Evolutionary conservation across 441 rosid species (phyloP).

Genomic region (Capsella rubella): DNA sequence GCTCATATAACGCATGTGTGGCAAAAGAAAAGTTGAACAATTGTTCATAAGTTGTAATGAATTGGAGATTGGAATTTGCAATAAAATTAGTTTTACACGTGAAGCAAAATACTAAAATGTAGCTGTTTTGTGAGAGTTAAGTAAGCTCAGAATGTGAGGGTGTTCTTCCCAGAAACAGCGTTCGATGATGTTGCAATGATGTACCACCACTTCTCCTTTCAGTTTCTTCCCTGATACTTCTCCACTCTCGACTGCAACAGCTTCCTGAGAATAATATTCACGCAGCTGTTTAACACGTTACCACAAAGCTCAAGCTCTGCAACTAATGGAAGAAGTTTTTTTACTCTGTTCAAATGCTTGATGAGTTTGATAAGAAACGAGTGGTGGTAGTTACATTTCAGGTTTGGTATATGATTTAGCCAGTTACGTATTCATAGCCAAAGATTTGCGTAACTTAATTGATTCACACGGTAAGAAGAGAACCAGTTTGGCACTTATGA

Average conservation of each 20-base stretch:
- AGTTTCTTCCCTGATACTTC: conserved; percentile 35
- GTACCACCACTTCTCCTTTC: conserved; percentile 48
- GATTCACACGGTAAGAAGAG: conserved; percentile 14
- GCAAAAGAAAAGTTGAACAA: background rate
- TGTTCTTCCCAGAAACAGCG: conserved; percentile 68
- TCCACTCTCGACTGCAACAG: conserved; percentile 44
- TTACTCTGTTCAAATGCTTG: conserved; percentile 7
- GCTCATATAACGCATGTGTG: background rate
- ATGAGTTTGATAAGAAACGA: conserved; percentile 11
- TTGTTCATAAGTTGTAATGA: background rate
- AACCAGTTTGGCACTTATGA: conserved; percentile 5
- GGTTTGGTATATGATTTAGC: conserved; percentile 2
- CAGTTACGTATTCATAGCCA: background rate
- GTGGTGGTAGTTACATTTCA: background rate
- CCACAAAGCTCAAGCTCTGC: background rate
- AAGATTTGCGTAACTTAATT: conserved; percentile 13
- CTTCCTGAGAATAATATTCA: conserved; percentile 36
- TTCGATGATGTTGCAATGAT: conserved; percentile 76
- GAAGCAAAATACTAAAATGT: conserved; percentile 17
- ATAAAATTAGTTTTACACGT: conserved; percentile 19
- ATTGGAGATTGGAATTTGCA: conserved; percentile 18
- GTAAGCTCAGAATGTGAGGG: conserved; percentile 54
- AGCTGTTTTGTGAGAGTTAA: conserved; percentile 24
- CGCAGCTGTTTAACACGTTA: conserved; percentile 7
- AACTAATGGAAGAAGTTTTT: conserved; percentile 1